phyloP scores from a whole-genome alignment of 2,329 filamentous ascomycete species.

The Aschersonia sp. region DNA sequence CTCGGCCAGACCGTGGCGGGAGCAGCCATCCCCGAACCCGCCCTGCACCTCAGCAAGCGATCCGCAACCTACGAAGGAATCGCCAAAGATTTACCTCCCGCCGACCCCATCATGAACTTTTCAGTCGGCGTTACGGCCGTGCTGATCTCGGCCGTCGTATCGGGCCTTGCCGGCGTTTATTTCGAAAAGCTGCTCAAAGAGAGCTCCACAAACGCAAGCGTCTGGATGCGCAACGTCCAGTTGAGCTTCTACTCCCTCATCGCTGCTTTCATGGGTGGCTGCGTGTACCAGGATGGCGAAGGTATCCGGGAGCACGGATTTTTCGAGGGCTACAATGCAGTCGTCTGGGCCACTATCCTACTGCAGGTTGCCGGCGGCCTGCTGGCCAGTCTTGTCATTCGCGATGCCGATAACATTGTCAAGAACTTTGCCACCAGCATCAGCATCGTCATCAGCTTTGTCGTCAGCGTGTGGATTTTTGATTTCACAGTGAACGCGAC shows the following conservation, averaged over 20 bases:
- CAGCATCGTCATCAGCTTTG: slow-evolving; percentile 74
- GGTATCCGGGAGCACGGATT: slow-evolving; percentile 76
- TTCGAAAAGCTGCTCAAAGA: slow-evolving; percentile 90
- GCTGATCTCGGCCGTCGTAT: slow-evolving; percentile 61
- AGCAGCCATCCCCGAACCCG: slow-evolving; percentile 6
- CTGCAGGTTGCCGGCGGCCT: slow-evolving; percentile 77
- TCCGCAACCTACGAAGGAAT: slow-evolving; percentile 90
- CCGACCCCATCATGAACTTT: slow-evolving; percentile 51
- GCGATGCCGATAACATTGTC: slow-evolving; percentile 53
- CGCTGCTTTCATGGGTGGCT: slow-evolving; percentile 72
- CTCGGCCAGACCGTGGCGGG: slow-evolving; percentile 38
- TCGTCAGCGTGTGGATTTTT: slow-evolving; percentile 78
- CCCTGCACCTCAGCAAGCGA: slow-evolving; percentile 33
- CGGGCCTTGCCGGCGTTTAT: slow-evolving; percentile 72
- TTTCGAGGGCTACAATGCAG: slow-evolving; percentile 85
- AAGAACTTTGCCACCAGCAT: slow-evolving; percentile 91
- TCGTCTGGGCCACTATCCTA: slow-evolving; percentile 74
- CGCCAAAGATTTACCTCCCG: slow-evolving; percentile 37
- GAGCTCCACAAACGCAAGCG: slow-evolving; percentile 55
- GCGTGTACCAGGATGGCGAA: slow-evolving; percentile 74
- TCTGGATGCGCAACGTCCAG: slow-evolving; percentile 94
- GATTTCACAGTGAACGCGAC: slow-evolving; percentile 58
- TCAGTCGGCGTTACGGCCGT: slow-evolving; percentile 69
- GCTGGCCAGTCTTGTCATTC: slow-evolving; percentile 37
- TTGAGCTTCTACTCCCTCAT: slow-evolving; percentile 89